Conservation (phyloP, 108 stramenopile species). For the Conticribra weissflogii region DNA sequence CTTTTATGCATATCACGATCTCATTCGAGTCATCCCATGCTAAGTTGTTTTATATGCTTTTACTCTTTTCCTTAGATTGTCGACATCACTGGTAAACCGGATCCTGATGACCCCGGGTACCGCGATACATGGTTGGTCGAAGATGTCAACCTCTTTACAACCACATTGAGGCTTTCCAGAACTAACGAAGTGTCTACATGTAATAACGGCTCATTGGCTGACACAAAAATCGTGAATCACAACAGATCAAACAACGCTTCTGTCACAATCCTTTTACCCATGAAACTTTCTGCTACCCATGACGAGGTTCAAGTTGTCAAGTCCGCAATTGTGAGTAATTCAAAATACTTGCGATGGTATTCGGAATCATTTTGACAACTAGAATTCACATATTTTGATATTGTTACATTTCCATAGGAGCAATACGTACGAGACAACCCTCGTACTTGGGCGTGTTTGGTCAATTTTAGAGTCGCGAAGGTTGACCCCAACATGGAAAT, state of each 20-base stretch:
- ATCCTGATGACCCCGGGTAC: constrained; percentile 34
- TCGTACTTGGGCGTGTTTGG: constrained; percentile 60
- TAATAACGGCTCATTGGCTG: constrained; percentile 65
- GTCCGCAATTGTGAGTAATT: constrained; percentile 28
- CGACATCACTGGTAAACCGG: constrained; percentile 33
- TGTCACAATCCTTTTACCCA: constrained; percentile 42
- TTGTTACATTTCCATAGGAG: constrained; percentile 30
- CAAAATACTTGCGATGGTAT: background rate
- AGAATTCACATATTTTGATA: background rate
- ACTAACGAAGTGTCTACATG: constrained; percentile 80
- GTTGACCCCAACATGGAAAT: constrained; percentile 58
- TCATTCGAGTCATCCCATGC: background rate
- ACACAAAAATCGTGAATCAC: constrained; percentile 72
- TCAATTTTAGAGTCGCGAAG: constrained; percentile 54
- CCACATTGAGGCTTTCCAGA: constrained; percentile 62
- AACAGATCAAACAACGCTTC: constrained; percentile 66
- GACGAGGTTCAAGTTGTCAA: constrained; percentile 66
- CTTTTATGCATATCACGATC: no score
- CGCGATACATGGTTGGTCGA: constrained; percentile 78
- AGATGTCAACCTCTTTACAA: constrained; percentile 72
- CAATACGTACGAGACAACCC: constrained; percentile 67
- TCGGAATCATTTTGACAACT: background rate
- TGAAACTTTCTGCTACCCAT: constrained; percentile 51
- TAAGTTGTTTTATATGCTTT: background rate
- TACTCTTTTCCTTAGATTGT: background rate